Evolutionary conservation across 1,139 yeast species (phyloP).

Genomic region (Yamadazyma triangularis): DNA sequence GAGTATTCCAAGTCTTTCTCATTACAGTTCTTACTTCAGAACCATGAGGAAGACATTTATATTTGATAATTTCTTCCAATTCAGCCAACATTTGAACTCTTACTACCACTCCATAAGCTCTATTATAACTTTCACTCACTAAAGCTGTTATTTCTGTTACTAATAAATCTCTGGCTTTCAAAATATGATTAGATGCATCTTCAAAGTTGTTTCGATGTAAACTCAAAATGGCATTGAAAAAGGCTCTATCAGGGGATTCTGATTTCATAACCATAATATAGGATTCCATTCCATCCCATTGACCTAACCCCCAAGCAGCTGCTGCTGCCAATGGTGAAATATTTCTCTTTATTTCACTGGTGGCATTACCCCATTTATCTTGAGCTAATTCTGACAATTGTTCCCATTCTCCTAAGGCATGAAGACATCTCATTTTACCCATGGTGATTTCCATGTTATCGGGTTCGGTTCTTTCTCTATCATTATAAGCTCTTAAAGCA

Average conservation of each 20-base stretch:
- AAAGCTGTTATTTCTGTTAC: conserved; percentile 93
- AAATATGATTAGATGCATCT: conserved; percentile 75
- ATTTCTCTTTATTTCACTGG: conserved; percentile 70
- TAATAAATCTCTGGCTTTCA: conserved; percentile 79
- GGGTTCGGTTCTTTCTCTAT: conserved; percentile 57
- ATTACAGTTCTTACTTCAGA: conserved; percentile 74
- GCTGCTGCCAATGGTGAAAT: conserved; percentile 98
- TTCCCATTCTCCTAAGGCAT: conserved; percentile 98
- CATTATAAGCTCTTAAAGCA: conserved; percentile 85
- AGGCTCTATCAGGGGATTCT: conserved; percentile 92
- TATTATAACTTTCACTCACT: conserved; percentile 91
- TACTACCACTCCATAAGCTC: conserved; percentile 96
- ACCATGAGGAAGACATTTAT: conserved; percentile 78
- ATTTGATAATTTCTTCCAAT: conserved; percentile 87
- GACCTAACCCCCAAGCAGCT: conserved; percentile 98
- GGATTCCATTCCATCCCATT: conserved; percentile 95
- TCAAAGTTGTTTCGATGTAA: conserved; percentile 83
- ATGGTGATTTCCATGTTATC: conserved; percentile 73
- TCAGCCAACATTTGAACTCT: conserved; percentile 97
- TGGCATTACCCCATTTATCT: conserved; percentile 75
- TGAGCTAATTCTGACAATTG: conserved; percentile 81
- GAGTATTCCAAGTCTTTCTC: conserved; percentile 90
- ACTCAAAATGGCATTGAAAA: conserved; percentile 84
- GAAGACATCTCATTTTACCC: conserved; percentile 98
- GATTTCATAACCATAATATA: conserved; percentile 86